A percentile compares a stretch with the other conserved stretches of the same genome.
These are phyloP conservation scores for Cyclocybe aegerita DNA, from an alignment of 768 basidiomycete genomes.

Conservation along the genomic window DNA sequence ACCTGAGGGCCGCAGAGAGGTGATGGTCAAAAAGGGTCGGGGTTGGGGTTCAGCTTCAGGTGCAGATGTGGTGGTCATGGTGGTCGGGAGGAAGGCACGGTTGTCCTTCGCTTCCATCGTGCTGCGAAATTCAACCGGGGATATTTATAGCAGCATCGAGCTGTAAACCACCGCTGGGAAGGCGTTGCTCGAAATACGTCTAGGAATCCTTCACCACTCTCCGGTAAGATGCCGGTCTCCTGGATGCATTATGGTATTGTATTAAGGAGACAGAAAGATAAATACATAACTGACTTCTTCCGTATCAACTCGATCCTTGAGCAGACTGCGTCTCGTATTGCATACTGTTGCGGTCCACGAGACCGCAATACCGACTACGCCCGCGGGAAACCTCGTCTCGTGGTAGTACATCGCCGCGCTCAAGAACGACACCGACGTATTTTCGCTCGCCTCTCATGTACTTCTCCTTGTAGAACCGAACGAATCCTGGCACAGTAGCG, in stretches of 20 bases:
- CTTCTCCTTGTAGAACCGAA: constrained; percentile 90
- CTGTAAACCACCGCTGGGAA: not conserved
- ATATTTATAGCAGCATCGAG: constrained; percentile 6
- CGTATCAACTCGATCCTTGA: not conserved
- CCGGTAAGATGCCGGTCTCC: not conserved
- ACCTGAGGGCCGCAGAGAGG: constrained; percentile 27
- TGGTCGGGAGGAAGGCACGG: constrained; percentile 15
- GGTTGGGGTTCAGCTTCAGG: not conserved
- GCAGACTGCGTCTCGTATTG: constrained; percentile 10
- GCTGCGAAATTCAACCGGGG: constrained; percentile 7
- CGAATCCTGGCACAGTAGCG: constrained; percentile 85
- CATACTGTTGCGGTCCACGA: constrained; percentile 59
- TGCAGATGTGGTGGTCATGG: constrained; percentile 19
- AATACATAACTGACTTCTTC: constrained; percentile 17
- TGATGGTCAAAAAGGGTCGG: constrained; percentile 20
- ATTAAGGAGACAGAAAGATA: constrained; percentile 7
- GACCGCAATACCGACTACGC: constrained; percentile 82
- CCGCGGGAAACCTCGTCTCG: constrained; percentile 73
- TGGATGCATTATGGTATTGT: constrained; percentile 4
- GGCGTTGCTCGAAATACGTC: too few relatives aligned
- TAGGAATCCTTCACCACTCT: too few relatives aligned
- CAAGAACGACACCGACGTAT: constrained; percentile 82
- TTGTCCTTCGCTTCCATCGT: constrained; percentile 1
- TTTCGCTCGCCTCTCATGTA: constrained; percentile 72
- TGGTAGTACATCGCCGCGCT: constrained; percentile 83